These are phyloP conservation scores for Gossypium schwendimanii DNA, from an alignment of 441 rosid genomes.

Conservation along the genomic window DNA sequence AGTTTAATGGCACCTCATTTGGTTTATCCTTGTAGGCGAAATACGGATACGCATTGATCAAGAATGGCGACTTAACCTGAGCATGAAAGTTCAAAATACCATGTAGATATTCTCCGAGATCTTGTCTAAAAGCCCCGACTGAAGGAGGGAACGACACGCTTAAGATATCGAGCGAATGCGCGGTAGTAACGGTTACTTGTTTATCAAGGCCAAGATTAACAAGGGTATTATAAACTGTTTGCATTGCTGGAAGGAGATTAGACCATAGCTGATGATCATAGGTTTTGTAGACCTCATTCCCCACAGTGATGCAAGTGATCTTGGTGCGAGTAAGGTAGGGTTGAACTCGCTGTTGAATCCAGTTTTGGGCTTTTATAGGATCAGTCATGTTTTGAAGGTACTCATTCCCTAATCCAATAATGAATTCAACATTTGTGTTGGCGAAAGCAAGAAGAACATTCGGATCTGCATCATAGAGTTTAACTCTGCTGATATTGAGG, in stretches of 20 bases:
- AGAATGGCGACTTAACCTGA: slow-evolving; percentile 18
- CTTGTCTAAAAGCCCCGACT: slow-evolving; percentile 22
- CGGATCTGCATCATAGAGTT: slow-evolving; percentile 56
- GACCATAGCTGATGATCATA: slow-evolving; percentile 20
- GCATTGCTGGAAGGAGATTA: slow-evolving; percentile 35
- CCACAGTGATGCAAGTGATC: slow-evolving; percentile 40
- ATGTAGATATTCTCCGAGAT: slow-evolving; percentile 8
- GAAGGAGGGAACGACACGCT: slow-evolving; percentile 29
- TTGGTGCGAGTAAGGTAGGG: slow-evolving; percentile 35
- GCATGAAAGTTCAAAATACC: slow-evolving; percentile 4
- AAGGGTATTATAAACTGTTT: slow-evolving; percentile 29
- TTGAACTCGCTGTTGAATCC: slow-evolving; percentile 36
- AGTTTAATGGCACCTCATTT: not conserved
- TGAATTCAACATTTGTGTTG: slow-evolving; percentile 42
- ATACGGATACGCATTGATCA: slow-evolving; percentile 19
- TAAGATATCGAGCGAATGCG: slow-evolving; percentile 26
- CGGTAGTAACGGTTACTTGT: slow-evolving; percentile 25
- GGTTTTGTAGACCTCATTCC: slow-evolving; percentile 45
- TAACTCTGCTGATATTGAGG: slow-evolving; percentile 32
- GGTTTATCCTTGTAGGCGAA: slow-evolving; percentile 14
- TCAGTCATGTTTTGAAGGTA: slow-evolving; percentile 33
- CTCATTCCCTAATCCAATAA: slow-evolving; percentile 42
- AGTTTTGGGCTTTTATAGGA: slow-evolving; percentile 38
- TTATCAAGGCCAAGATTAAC: slow-evolving; percentile 31
- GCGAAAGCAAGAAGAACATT: slow-evolving; percentile 41